Percentiles rank a stretch among this genome's conserved stretches.
Conservation (phyloP, 1,284 basidiomycete species). For the Leccinum cinnamomeum region DNA sequence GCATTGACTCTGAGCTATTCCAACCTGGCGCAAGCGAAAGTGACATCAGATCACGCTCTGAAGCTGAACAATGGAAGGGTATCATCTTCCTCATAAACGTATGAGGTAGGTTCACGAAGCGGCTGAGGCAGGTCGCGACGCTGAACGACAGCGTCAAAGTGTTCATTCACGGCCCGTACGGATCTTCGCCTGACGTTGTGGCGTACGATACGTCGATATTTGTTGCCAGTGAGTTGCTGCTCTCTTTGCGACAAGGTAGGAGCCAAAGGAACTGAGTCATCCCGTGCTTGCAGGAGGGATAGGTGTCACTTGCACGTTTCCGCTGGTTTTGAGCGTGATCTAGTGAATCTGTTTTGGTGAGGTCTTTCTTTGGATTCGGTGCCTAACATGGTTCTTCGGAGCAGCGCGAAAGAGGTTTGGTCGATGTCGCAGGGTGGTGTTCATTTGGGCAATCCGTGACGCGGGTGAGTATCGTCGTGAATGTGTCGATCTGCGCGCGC, state of each 20-base stretch:
- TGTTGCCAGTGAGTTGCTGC: conserved; percentile 36
- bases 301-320: conserved; percentile 43
- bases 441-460: conserved; percentile 43
- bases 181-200: conserved; percentile 36
- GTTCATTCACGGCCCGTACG: conserved; percentile 48
- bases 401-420: conserved; percentile 23
- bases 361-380: background rate
- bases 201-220: conserved; percentile 39
- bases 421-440: conserved; percentile 33
- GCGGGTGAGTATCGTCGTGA: conserved; percentile 27
- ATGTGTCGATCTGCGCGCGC: background rate
- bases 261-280: background rate
- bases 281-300: conserved; percentile 37
- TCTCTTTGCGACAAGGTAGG: background rate
- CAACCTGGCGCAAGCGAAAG: background rate
- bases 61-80: conserved; percentile 37
- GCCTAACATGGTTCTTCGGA: conserved; percentile 18
- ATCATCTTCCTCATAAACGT: conserved; percentile 54
- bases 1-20: conserved; percentile 35
- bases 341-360: conserved; percentile 30
- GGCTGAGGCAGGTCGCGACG: conserved; percentile 32
- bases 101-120: conserved; percentile 43
- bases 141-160: conserved; percentile 30
- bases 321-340: conserved; percentile 40
- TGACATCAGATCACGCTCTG: background rate